Conservation (phyloP, 441 rosid genomes). For the Sinapis alba region DNA sequence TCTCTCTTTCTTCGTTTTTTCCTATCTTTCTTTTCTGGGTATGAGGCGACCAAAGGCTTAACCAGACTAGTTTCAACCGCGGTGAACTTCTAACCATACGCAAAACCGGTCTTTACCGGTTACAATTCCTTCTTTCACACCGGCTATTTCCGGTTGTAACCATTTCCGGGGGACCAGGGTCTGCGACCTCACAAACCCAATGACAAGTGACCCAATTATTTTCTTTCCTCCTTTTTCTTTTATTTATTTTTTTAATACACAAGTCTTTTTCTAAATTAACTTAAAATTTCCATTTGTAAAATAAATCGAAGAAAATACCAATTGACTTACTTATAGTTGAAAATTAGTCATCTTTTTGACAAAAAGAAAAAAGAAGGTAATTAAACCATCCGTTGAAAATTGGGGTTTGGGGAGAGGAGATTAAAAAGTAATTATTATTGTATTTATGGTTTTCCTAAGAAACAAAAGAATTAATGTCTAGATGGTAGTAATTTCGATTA, state of each 20-base stretch:
- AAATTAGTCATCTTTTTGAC: neutral
- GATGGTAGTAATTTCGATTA: constrained; percentile 40
- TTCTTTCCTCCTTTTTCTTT: constrained; percentile 21
- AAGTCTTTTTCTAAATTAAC: neutral
- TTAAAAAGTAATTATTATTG: neutral
- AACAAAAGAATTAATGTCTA: constrained; percentile 3
- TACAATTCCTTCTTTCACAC: constrained; percentile 29
- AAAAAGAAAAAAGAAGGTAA: neutral
- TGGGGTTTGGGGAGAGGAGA: neutral
- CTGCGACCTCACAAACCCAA: constrained; percentile 46
- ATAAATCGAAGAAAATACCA: neutral
- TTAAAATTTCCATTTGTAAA: neutral
- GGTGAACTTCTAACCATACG: constrained; percentile 74
- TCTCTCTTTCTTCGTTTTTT: constrained; percentile 31
- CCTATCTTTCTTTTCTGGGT: constrained; percentile 38
- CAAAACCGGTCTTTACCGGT: constrained; percentile 57
- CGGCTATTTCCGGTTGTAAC: constrained; percentile 55
- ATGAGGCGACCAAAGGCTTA: constrained; percentile 3
- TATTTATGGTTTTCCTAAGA: constrained; percentile 37
- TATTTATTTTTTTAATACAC: neutral
- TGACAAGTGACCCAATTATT: constrained; percentile 29
- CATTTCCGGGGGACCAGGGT: constrained; percentile 41
- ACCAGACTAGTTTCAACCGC: neutral
- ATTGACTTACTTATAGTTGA: neutral
- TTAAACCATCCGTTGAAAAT: neutral